phyloP scores from a whole-genome alignment of 2,329 filamentous ascomycete genomes.

The Exophiala spinifera region DNA sequence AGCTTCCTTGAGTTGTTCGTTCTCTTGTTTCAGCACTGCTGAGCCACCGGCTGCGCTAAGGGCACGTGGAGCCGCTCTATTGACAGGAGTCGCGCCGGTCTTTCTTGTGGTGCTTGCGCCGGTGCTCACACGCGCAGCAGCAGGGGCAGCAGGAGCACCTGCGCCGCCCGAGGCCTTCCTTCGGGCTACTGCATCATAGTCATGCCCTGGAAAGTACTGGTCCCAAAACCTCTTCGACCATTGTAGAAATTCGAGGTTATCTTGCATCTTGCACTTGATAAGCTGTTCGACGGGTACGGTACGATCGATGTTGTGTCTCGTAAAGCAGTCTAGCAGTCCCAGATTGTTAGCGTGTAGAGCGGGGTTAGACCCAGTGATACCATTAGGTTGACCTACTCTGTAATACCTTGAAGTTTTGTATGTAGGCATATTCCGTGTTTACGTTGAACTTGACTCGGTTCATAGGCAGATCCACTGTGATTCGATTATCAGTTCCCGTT shows the following conservation, averaged over 20 bases:
- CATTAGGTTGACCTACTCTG: slow-evolving; percentile 65
- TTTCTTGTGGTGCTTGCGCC: slow-evolving; percentile 52
- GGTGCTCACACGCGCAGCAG: slow-evolving; percentile 42
- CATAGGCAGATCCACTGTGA: slow-evolving; percentile 82
- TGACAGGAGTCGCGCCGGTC: slow-evolving; percentile 57
- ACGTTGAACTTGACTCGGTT: slow-evolving; percentile 96
- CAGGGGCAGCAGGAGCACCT: slow-evolving; percentile 51
- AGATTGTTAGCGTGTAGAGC: neutral
- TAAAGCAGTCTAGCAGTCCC: slow-evolving; percentile 62
- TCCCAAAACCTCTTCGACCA: slow-evolving; percentile 98
- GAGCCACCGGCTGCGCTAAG: slow-evolving; percentile 40
- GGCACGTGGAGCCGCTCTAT: slow-evolving; percentile 32
- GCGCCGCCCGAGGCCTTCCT: slow-evolving; percentile 68
- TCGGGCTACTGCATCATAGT: slow-evolving; percentile 86
- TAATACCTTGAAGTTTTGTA: slow-evolving; percentile 97
- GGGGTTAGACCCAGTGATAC: too few species aligned
- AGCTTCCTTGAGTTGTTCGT: slow-evolving; percentile 85
- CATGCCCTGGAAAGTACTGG: slow-evolving; percentile 93
- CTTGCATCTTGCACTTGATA: slow-evolving; percentile 99
- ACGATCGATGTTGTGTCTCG: slow-evolving; percentile 83
- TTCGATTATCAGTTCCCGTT: slow-evolving; percentile 8
- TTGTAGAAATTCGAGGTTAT: slow-evolving; percentile 98
- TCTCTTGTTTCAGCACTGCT: slow-evolving; percentile 70
- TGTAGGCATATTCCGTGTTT: slow-evolving; percentile 93
- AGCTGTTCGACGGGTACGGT: slow-evolving; percentile 83